Evolutionary conservation across 2,329 filamentous ascomycete species (phyloP), one percentile per base, ranked within the genome.

Genomic region (Teratosphaeria pseudoeucalypti): DNA sequence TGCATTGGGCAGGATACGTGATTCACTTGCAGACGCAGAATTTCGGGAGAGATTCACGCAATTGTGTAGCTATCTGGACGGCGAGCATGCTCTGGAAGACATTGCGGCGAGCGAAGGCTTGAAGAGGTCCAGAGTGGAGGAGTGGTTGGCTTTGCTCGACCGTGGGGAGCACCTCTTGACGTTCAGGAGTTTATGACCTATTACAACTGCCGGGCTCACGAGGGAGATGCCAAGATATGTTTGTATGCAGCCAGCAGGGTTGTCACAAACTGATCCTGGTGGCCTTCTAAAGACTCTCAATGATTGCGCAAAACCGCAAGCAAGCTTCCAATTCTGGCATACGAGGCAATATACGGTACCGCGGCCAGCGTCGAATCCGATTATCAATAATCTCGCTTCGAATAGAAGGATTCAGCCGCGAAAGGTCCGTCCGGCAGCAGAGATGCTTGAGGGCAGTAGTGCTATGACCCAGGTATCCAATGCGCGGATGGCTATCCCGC

Each of bases 31-130:
- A 2, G 80, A 85, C 63, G 76, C 78, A 16, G 82, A 85, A 60
- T 73, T 89, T 14, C 79, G 83, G 52, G 81, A 84, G 59, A 81
- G 83, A 55, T 95, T 91, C 88, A 82, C 84, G 2, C 78, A 81
- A 53, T 85, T 96, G 66, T 82, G 86, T 67, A 90, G 88, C 72
- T 94, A 96, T 73, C 90, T 97, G 67, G 92, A 97, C 72, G 94
- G 94, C 0, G 82, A 81, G 59, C 86, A 88, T 69, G 87, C 92
- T 2, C 79, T 97, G 61, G 94, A 99, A 76, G 86, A 92, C 66
- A 88, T 99, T 64, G 84, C 88, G 1, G 77, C 94, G n/a, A 37
- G 2, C 4, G 90, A 96, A 75, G 88, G 89, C 6, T 82, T 95
- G 76, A 95, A 94, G 77, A 81, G 90, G 59, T 95, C 92, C 75